Percentiles rank a stretch among this genome's conserved stretches.
phyloP scores from a whole-genome alignment of 106 monocot genomes.

The Cymbidium sinense region DNA sequence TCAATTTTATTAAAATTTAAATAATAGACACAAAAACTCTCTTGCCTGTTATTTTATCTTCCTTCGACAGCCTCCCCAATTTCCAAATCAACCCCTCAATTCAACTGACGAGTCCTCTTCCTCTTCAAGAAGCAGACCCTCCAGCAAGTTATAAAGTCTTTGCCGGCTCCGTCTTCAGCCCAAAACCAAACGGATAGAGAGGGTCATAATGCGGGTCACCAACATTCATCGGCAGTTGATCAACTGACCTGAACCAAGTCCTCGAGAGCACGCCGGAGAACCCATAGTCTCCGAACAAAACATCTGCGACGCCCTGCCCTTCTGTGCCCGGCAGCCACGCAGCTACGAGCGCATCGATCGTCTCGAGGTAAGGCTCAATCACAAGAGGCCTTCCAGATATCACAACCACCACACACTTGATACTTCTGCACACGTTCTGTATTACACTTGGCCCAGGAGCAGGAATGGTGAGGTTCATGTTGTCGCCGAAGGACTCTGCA shows the following conservation, averaged over 20 bases:
- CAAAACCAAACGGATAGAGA: conserved; percentile 39
- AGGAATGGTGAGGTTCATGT: conserved; percentile 37
- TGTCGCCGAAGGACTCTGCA: conserved; percentile 46
- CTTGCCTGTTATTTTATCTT: no score
- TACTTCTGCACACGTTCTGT: conserved; percentile 26
- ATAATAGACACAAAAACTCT: no score
- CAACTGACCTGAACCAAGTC: conserved; percentile 51
- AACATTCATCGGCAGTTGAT: conserved; percentile 52
- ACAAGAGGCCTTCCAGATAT: conserved; percentile 49
- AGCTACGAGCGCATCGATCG: conserved; percentile 49
- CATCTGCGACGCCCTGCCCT: conserved; percentile 49
- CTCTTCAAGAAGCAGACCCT: background rate
- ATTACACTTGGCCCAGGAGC: conserved; percentile 38
- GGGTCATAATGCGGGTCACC: conserved; percentile 47
- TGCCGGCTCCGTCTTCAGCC: conserved; percentile 26
- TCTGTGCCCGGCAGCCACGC: conserved; percentile 53
- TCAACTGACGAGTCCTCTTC: background rate
- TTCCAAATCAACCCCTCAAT: background rate
- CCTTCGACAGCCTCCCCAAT: no score
- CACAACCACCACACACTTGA: conserved; percentile 33
- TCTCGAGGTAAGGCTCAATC: conserved; percentile 31
- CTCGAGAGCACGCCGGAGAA: conserved; percentile 43
- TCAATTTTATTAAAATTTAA: no score
- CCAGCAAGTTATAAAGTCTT: background rate
- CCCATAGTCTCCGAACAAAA: conserved; percentile 49